Evolutionary conservation across 805 yeast species (phyloP).

Genomic region (Saccharomycopsis malanga): DNA sequence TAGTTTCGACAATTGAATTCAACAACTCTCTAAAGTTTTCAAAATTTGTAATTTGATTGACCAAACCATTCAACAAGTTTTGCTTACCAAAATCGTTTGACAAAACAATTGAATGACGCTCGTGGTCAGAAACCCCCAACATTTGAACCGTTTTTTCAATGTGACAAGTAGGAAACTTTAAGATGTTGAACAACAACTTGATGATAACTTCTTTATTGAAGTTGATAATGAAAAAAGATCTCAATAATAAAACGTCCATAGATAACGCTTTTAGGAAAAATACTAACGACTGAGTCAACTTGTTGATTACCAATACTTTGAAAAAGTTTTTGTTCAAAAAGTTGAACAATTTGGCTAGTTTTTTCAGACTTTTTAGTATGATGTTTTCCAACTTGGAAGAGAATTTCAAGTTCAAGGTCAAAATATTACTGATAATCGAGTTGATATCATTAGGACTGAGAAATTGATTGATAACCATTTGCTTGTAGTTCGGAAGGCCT

Average conservation of each 20-base stretch:
- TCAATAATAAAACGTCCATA: conserved; percentile 8
- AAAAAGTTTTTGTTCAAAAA: conserved; percentile 1
- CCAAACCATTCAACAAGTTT: neutral
- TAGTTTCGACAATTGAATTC: conserved; percentile 1
- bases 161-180: neutral
- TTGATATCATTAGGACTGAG: conserved; percentile 4
- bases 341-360: neutral
- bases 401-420: neutral
- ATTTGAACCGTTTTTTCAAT: neutral
- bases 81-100: neutral
- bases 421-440: conserved; percentile 1
- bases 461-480: neutral
- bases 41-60: neutral
- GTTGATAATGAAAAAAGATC: conserved; percentile 15
- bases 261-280: conserved; percentile 11
- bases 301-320: neutral
- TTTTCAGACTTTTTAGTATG: neutral
- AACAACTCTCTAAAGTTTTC: conserved; percentile 6
- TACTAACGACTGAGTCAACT: conserved; percentile 3
- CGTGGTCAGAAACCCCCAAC: neutral
- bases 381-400: neutral
- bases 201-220: conserved; percentile 13
- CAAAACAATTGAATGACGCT: neutral
- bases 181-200: neutral
- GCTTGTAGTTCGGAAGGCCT: neutral